Evolutionary conservation across 345 rosid species (phyloP), one percentile per base, ranked within the genome.

Genomic region (Gossypium sturtianum): DNA sequence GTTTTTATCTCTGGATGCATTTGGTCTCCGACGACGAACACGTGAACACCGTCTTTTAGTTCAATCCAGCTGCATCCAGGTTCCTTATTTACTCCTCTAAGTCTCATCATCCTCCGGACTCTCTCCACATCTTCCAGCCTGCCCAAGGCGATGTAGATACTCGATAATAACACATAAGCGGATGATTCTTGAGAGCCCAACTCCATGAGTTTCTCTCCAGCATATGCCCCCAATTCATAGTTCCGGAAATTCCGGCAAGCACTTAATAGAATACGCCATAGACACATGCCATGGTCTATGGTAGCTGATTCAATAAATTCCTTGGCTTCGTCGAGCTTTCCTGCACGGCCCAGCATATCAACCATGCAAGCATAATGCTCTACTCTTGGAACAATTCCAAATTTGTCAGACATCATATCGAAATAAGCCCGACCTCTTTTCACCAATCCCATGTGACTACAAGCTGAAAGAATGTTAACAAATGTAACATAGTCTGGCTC

Each of bases 311-410:
- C 97, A 2, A 93, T 91, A 76, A 90, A 88, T 73, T 84, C 89
- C 78, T 80, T 88, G 17, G 92, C 93, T 80, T 90, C 95, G 44
- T 79, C 66, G 12, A 91, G 83, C 74, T 80, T 84, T 66, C 91
- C 97, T 72, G 93, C 93, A 66, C 93, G 89, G 60, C 91, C 89
- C 81, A 93, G 71, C 60, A 93, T 77, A 82, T 90, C 95, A 15
- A 93, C 92, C 91, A 91, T 88, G 73, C 98, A 90, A 22, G 97
- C 90, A 75, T 82, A 84, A 75, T 93, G 97, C 66, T 90, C 93
- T n/a, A 85, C 85, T 65, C 80, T 86, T 57, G 91, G 93, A 70
- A 70, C 71, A 11, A 89, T 69, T 63, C 87, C 79, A n/a, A 86
- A 83, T 27, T 66, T 68, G 60, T 77, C 72, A 2, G 80, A 82